Evolutionary conservation across 2,329 filamentous ascomycete genomes (phyloP).

Genomic region (Fusarium tupiense): DNA sequence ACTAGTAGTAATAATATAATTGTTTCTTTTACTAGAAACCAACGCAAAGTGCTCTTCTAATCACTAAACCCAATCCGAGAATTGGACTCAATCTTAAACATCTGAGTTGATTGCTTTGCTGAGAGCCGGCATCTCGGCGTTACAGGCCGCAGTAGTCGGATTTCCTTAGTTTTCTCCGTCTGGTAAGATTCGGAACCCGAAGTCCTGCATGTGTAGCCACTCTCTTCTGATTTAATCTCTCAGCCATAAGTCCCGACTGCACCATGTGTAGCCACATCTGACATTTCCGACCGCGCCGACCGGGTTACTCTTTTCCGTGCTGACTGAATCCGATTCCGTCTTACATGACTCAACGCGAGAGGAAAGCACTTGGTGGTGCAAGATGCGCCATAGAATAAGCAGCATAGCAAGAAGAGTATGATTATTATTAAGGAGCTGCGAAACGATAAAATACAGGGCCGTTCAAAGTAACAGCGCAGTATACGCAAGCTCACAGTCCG

Average conservation of each 20-base stretch:
- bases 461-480: background rate
- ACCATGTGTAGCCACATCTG: background rate
- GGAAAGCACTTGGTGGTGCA: background rate
- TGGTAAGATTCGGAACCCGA: background rate
- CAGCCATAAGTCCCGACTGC: background rate
- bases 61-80: background rate
- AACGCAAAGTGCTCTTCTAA: background rate
- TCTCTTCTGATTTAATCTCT: background rate
- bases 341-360: background rate
- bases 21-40: fast-evolving
- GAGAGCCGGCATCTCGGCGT: background rate
- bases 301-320: background rate
- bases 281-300: background rate
- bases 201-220: background rate
- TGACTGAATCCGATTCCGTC: background rate
- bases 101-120: fast-evolving
- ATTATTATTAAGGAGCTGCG: background rate
- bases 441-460: background rate
- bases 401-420: fast-evolving
- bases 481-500: background rate
- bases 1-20: fast-evolving
- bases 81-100: fast-evolving
- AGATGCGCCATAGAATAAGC: background rate
- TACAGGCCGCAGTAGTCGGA: background rate
- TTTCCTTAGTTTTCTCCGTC: background rate